Percentiles rank a stretch among this genome's conserved stretches.
Evolutionary conservation across 2,329 filamentous ascomycete species (phyloP).

Genomic region (Knufia fluminis): DNA sequence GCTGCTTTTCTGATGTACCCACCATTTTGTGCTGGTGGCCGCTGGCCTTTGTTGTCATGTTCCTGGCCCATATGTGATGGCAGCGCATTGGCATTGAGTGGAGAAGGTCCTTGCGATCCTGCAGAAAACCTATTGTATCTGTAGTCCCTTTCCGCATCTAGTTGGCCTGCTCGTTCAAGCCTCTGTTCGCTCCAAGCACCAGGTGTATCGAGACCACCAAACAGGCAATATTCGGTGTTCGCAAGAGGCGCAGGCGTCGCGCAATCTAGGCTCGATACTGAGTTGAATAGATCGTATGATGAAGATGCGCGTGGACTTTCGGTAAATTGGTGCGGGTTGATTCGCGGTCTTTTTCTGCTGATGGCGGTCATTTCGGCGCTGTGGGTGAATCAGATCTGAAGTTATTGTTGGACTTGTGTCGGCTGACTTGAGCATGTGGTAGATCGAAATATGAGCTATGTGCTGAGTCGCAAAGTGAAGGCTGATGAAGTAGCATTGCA

Average conservation of each 20-base stretch:
- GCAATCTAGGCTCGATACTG: slow-evolving; percentile 10
- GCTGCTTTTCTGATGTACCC: slow-evolving; percentile 32
- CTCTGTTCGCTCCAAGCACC: slow-evolving; percentile 21
- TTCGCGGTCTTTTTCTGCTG: slow-evolving; percentile 7
- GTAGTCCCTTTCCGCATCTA: slow-evolving; percentile 31
- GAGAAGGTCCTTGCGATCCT: not conserved
- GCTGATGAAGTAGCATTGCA: not conserved
- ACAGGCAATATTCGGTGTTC: slow-evolving; percentile 32
- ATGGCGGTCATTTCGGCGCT: not conserved
- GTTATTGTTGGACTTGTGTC: not conserved
- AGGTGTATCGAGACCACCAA: slow-evolving; percentile 28
- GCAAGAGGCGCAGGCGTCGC: slow-evolving; percentile 30
- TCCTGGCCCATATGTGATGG: slow-evolving; percentile 19
- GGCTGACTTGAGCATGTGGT: slow-evolving; percentile 1
- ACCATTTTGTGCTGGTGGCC: slow-evolving; percentile 17
- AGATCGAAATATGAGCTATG: not conserved
- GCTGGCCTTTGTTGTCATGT: too few relatives aligned
- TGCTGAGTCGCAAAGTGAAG: not conserved
- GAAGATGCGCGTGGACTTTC: not conserved
- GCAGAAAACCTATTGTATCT: slow-evolving; percentile 33
- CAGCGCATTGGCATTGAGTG: slow-evolving; percentile 23
- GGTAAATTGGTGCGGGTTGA: not conserved
- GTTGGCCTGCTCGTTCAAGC: slow-evolving; percentile 20
- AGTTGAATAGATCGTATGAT: not conserved
- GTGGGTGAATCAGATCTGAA: not conserved